Percentiles rank a stretch among this genome's conserved stretches.
phyloP scores from a whole-genome alignment of 805 yeast genomes.

The Nakazawaea molendinolei region DNA sequence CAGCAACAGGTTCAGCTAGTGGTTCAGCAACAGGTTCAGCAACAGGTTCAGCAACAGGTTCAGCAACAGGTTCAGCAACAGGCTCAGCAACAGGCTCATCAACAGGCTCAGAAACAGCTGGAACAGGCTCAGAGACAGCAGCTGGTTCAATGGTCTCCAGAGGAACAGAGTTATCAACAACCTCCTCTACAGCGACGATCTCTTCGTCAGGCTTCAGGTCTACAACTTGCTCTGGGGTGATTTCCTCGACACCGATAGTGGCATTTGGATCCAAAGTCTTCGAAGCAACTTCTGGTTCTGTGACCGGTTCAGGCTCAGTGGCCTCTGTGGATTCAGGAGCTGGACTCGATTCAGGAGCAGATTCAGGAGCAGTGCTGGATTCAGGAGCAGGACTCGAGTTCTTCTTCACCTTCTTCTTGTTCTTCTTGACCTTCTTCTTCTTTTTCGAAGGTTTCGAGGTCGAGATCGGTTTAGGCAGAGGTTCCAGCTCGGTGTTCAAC shows the following conservation, averaged over 20 bases:
- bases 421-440: constrained; percentile 26
- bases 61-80: constrained; percentile 1
- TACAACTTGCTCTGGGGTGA: constrained; percentile 3
- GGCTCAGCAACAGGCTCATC: constrained; percentile 1
- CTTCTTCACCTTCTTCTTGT: constrained; percentile 24
- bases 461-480: neutral
- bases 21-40: constrained; percentile 1
- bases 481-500: constrained; percentile 33
- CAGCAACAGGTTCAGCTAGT: constrained; percentile 4
- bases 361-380: constrained; percentile 13
- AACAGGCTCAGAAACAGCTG: neutral
- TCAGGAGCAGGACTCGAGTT: constrained; percentile 7
- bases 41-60: neutral
- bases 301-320: constrained; percentile 13
- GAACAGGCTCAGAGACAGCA: neutral
- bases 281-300: constrained; percentile 12
- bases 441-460: constrained; percentile 8
- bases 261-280: constrained; percentile 16
- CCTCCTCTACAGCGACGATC: constrained; percentile 9
- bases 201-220: constrained; percentile 4
- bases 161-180: constrained; percentile 1
- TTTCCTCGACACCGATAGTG: constrained; percentile 6
- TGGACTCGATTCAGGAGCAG: constrained; percentile 9
- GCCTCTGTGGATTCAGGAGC: constrained; percentile 10
- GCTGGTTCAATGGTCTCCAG: constrained; percentile 2